Conservation (phyloP, 768 basidiomycete genomes). For the Mycena alexandri region DNA sequence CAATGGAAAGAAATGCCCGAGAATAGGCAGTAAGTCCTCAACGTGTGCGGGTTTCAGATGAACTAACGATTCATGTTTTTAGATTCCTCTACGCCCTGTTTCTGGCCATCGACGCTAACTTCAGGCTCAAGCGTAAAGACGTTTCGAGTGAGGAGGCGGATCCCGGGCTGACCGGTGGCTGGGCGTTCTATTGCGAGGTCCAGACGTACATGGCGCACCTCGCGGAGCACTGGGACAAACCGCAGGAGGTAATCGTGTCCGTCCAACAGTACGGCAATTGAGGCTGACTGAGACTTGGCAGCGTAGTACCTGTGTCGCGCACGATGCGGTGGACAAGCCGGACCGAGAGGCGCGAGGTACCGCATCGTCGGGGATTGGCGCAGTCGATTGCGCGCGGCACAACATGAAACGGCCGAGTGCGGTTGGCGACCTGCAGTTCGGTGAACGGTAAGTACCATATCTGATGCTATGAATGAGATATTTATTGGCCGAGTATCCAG, state of each 20-base stretch:
- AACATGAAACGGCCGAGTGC: conserved; percentile 6
- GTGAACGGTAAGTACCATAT: background rate
- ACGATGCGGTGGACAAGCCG: conserved; percentile 22
- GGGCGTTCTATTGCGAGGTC: conserved; percentile 36
- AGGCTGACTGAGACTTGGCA: no score
- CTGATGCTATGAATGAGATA: no score
- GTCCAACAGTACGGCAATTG: background rate
- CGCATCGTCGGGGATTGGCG: conserved; percentile 32
- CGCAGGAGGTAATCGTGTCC: background rate
- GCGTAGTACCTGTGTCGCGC: conserved; percentile 34
- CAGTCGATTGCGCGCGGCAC: conserved; percentile 29
- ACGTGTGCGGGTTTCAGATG: no score
- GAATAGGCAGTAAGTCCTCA: background rate
- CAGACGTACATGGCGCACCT: conserved; percentile 24
- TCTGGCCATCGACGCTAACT: conserved; percentile 34
- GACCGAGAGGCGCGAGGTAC: conserved; percentile 12
- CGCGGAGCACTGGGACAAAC: conserved; percentile 11
- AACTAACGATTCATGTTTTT: no score
- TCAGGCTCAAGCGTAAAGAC: conserved; percentile 29
- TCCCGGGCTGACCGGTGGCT: conserved; percentile 32
- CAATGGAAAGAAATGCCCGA: conserved; percentile 29
- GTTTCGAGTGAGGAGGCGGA: conserved; percentile 34
- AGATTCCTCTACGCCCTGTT: conserved; percentile 28
- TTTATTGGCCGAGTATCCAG: background rate
- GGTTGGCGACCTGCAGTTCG: background rate